Conservation (phyloP, 2,329 filamentous ascomycete species). For the Curvularia eragrostidis region DNA sequence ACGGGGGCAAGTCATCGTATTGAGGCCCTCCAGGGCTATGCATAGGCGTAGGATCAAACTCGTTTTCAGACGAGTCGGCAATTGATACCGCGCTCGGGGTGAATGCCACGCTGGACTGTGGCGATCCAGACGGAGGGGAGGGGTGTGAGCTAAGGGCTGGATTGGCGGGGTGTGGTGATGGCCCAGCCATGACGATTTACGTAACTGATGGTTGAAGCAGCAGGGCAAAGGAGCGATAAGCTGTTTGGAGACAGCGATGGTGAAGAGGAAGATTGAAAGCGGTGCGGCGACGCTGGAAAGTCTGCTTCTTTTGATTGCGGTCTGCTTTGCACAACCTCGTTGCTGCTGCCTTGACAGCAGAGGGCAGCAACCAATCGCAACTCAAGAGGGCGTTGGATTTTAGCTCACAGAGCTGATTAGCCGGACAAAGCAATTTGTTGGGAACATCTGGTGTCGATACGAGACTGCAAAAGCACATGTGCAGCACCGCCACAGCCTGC, state of each 20-base stretch:
- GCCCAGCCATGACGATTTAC: slow-evolving; percentile 32
- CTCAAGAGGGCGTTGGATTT: slow-evolving; percentile 10
- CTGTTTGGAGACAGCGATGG: neutral
- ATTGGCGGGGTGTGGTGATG: slow-evolving; percentile 18
- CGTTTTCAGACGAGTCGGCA: slow-evolving; percentile 43
- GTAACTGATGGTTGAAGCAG: neutral
- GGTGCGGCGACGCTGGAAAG: slow-evolving; percentile 3
- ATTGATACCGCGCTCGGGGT: slow-evolving; percentile 41
- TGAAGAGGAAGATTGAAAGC: neutral
- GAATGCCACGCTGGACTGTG: slow-evolving; percentile 26
- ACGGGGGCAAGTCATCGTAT: slow-evolving; percentile 48
- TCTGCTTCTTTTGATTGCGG: slow-evolving; percentile 11
- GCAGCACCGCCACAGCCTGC: slow-evolving; percentile 7
- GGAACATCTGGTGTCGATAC: neutral
- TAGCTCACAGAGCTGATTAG: neutral
- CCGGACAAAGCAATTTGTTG: slow-evolving; percentile 2
- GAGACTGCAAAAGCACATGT: slow-evolving; percentile 1
- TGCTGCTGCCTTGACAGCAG: slow-evolving; percentile 23
- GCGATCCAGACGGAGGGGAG: slow-evolving; percentile 25
- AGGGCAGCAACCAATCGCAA: slow-evolving; percentile 18
- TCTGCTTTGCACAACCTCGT: slow-evolving; percentile 9
- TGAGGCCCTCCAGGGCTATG: slow-evolving; percentile 42
- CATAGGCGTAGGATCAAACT: slow-evolving; percentile 40
- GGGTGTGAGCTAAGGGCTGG: slow-evolving; percentile 17
- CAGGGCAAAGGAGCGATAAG: neutral